Conservation (phyloP, 75 land plant species). For the Pinus albicaulis region DNA sequence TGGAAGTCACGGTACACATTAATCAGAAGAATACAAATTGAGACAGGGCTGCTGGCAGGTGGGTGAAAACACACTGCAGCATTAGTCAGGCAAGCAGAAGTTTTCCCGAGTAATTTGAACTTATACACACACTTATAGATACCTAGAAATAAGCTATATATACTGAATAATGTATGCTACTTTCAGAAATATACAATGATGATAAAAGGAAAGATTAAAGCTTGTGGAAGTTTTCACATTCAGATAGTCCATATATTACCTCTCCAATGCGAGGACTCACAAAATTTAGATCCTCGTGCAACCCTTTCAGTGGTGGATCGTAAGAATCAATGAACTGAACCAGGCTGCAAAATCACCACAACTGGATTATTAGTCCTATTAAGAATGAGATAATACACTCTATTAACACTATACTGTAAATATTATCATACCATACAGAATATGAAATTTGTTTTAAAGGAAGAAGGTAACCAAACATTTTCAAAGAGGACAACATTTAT, state of each 20-base stretch:
- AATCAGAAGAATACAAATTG: not conserved
- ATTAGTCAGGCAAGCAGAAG: not conserved
- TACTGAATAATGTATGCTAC: not conserved
- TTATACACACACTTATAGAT: no score
- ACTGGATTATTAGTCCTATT: no score
- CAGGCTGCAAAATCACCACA: slow-evolving; percentile 45
- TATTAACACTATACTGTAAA: no score
- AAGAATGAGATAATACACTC: no score
- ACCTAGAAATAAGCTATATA: not conserved
- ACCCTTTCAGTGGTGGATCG: slow-evolving; percentile 96
- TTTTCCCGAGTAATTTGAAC: not conserved
- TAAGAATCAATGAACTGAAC: slow-evolving; percentile 96
- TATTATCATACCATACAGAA: no score
- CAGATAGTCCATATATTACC: slow-evolving; percentile 32
- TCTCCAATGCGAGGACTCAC: slow-evolving; percentile 99
- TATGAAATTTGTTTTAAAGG: no score
- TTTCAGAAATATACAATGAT: not conserved
- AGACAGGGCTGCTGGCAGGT: not conserved
- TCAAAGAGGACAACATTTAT: no score
- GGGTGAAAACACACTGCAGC: no score
- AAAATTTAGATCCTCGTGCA: slow-evolving; percentile 96
- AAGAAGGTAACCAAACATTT: no score
- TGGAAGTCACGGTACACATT: not conserved
- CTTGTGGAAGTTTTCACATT: not conserved
- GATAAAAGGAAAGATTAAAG: not conserved